These are phyloP conservation scores for Arthrobotrys musiformis DNA, from an alignment of 2,329 filamentous ascomycete species.

Conservation along the genomic window DNA sequence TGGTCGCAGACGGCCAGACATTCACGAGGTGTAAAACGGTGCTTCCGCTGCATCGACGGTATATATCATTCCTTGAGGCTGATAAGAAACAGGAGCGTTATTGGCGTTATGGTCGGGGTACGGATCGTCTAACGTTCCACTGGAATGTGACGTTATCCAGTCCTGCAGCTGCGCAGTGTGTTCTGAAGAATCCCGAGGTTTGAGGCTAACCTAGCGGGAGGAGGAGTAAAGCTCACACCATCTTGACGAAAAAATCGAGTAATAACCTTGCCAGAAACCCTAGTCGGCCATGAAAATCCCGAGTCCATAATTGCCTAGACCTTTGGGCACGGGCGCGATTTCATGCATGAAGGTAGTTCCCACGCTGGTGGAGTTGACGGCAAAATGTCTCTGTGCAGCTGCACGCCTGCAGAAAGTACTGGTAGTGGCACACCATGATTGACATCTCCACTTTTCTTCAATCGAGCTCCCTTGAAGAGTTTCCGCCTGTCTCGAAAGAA, in stretches of 20 bases:
- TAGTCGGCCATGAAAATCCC: conserved; percentile 27
- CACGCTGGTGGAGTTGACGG: conserved; percentile 9
- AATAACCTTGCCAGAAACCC: conserved; percentile 25
- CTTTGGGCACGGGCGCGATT: conserved; percentile 17
- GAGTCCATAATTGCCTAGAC: conserved; percentile 27
- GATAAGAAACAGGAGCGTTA: conserved; percentile 7
- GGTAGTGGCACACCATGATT: conserved; percentile 21
- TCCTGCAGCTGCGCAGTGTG: too few relatives aligned
- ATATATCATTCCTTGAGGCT: neutral
- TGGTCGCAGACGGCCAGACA: neutral
- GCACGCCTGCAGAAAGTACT: conserved; percentile 5
- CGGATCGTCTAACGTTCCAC: conserved; percentile 28
- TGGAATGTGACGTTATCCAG: conserved; percentile 51
- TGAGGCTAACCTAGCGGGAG: neutral
- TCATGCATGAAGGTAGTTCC: conserved; percentile 9
- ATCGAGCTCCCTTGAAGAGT: conserved; percentile 33
- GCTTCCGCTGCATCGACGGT: neutral
- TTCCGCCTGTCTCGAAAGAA: conserved; percentile 29
- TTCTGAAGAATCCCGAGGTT: neutral
- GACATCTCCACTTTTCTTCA: conserved; percentile 29
- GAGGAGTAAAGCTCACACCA: conserved; percentile 14
- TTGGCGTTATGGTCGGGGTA: neutral
- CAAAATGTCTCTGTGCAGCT: conserved; percentile 32
- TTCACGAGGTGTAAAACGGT: neutral
- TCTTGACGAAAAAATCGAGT: conserved; percentile 4